Base-by-base conservation (phyloP, 2,329 filamentous ascomycete genomes). In the Tolypocladium tropicale region DNA sequence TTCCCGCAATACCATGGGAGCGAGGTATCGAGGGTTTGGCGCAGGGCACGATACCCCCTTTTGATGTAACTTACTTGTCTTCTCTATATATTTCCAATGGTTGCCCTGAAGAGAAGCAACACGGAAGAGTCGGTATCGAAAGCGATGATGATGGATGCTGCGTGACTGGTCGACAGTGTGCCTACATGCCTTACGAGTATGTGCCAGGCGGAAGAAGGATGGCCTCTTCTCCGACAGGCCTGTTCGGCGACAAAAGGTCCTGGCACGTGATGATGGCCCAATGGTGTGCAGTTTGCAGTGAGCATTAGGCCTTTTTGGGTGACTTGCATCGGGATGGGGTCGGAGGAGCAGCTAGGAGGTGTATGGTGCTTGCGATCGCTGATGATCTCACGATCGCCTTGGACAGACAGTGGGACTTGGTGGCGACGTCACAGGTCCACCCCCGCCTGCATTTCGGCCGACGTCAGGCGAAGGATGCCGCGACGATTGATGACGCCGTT, bases 1-100 rank as follows among this genome's bases (percentile, higher is more conserved):
- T 58, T 46, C 55, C 37, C 53, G 51, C 59, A 56, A 62, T 53
- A 58, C 58, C 58, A 56, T 48, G 49, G 33, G 39, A 52, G 55
- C 33, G 46, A 16, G 39, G 46, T 10, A 52, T n/a, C 32, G 25
- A 53, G 53, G 28, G n/a, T 56, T 39, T 21, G 60, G 57, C 59
- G 59, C 55, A 55, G 50, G 55, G 37, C 56, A 59, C 53, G 60
- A 61, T 61, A 61, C 59, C 60, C 58, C 36, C 16, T 43, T n/a
- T 59, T 43, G n/a, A 48, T 10, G 16, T 53, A 33, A 37, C 18
- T 32, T 11, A 32, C 14, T 10, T 21, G 43, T 21, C 4, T 32
- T 32, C n/a, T n/a, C n/a, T n/a, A n/a, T n/a, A n/a, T 30, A 48
- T 10, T 48, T 25, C 25, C 43, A 9, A 30, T 48, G 41, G 9